Base-by-base conservation (phyloP, 129 eudicot genomes). In the Artemisia argyi region DNA sequence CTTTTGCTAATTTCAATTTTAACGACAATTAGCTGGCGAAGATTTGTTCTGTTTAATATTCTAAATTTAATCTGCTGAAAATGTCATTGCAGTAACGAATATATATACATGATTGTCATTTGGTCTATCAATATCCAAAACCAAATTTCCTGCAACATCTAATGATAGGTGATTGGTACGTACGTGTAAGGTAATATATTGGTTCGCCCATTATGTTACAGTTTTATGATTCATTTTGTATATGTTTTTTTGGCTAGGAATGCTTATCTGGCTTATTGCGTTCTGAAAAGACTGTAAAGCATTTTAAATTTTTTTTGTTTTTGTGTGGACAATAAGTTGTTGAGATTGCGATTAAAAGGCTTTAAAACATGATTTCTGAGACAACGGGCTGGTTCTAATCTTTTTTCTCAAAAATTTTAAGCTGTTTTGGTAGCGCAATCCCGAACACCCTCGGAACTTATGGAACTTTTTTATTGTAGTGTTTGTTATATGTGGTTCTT, bases 141-240 rank as follows among this genome's bases (percentile, higher is more conserved):
- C 35, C 19, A 12, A 65, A 65, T 54, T 55, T 75, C 55, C 67
- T 66, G 51, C 56, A 46, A 56, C 24, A 75, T 75, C 67, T 50
- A 24, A 24, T 18, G 4, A 9, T n/a, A 28, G 51, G 16, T 48
- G 48, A 59, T 55, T 47, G 73, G 22, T 47, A 24, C 73, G n/a
- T 35, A 35, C 46, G 46, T 39, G 42, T 35, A 39, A 39, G 69
- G 80, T 76, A 68, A 68, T 47, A n/a, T n/a, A n/a, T n/a, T 58
- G 17, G 8, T 26, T 66, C 73, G 48, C 67, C 11, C 28, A 6
- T 66, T 46, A 16, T 10, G 22, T 55, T 75, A 44, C n/a, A 3
- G 53, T 73, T 62, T 49, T 55, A 11, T 30, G 47, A 22, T 44
- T 71, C 57, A 20, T 24, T 51, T 28, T 14, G 15, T 4, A 7